Conservation (phyloP, 192 early-diverging fungal species). For the Cladochytrium replicatum region DNA sequence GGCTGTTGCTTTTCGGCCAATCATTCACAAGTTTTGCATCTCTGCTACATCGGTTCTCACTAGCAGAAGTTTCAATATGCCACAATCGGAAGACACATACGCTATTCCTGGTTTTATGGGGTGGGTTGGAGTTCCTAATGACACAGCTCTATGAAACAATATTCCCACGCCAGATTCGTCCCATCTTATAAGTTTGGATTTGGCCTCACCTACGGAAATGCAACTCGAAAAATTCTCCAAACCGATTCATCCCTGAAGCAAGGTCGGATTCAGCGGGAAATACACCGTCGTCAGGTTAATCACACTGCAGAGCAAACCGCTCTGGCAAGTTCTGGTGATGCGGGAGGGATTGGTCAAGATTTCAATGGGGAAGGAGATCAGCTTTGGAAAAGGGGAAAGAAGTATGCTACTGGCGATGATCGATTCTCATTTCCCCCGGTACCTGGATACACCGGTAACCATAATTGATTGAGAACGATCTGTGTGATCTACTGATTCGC, state of each 20-base stretch:
- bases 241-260: conserved; percentile 41
- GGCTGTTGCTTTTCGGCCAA: too few relatives aligned
- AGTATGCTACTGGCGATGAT: conserved; percentile 43
- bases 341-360: too few relatives aligned
- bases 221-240: conserved; percentile 37
- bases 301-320: too few relatives aligned
- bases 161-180: conserved; percentile 46
- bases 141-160: too few relatives aligned
- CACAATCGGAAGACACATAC: too few relatives aligned
- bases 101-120: too few relatives aligned
- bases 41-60: too few relatives aligned
- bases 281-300: neutral
- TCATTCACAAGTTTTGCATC: too few relatives aligned
- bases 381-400: conserved; percentile 29
- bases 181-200: conserved; percentile 39
- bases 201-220: conserved; percentile 45
- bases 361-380: conserved; percentile 18
- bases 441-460: conserved; percentile 45
- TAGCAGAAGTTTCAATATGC: too few relatives aligned
- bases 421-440: conserved; percentile 48
- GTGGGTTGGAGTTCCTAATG: too few relatives aligned
- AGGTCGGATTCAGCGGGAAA: conserved; percentile 33
- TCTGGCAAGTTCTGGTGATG: too few relatives aligned
- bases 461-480: neutral
- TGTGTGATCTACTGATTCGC: neutral